Conservation (phyloP, 2,329 filamentous ascomycete species). For the Penicillium griseofulvum region DNA sequence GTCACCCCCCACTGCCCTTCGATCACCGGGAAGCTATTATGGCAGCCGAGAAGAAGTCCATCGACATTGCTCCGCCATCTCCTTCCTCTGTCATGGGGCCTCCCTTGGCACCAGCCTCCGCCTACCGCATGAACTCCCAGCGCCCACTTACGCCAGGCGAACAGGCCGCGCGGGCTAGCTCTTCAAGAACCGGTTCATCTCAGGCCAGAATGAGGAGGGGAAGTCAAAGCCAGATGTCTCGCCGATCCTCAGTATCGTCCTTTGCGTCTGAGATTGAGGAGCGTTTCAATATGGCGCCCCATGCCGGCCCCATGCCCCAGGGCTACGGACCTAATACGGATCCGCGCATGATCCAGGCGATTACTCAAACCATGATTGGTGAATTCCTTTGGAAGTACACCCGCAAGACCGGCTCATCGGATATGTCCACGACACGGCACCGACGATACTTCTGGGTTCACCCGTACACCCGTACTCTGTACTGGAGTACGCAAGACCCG, state of each 20-base stretch:
- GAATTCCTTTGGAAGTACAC: slow-evolving; percentile 99
- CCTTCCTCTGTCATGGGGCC: slow-evolving; percentile 68
- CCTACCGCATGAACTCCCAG: slow-evolving; percentile 52
- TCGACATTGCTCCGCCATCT: slow-evolving; percentile 44
- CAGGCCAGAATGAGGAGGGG: slow-evolving; percentile 53
- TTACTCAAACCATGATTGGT: slow-evolving; percentile 99
- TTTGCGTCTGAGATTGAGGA: slow-evolving; percentile 93
- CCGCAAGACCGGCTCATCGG: slow-evolving; percentile 82
- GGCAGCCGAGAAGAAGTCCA: slow-evolving; percentile 64
- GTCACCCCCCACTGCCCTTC: slow-evolving; percentile 70
- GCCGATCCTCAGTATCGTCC: slow-evolving; percentile 86
- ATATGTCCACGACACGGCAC: slow-evolving; percentile 86
- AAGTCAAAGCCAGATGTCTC: slow-evolving; percentile 50
- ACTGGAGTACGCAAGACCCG: slow-evolving; percentile 93
- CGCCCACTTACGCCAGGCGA: slow-evolving; percentile 63
- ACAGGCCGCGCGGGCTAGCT: slow-evolving; percentile 45
- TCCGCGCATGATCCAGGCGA: slow-evolving; percentile 97
- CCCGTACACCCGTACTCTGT: slow-evolving; percentile 91
- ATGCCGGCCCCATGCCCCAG: slow-evolving; percentile 49
- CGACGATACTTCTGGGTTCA: slow-evolving; percentile 99
- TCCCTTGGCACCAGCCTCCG: slow-evolving; percentile 78
- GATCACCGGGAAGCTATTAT: slow-evolving; percentile 86
- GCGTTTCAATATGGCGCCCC: slow-evolving; percentile 73
- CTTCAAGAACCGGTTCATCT: slow-evolving; percentile 53
- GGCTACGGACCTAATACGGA: slow-evolving; percentile 74